A percentile compares a stretch with the other conserved stretches of the same genome.
phyloP scores from a whole-genome alignment of 73 alveolate species.

The Paramecium sexaurelia region DNA sequence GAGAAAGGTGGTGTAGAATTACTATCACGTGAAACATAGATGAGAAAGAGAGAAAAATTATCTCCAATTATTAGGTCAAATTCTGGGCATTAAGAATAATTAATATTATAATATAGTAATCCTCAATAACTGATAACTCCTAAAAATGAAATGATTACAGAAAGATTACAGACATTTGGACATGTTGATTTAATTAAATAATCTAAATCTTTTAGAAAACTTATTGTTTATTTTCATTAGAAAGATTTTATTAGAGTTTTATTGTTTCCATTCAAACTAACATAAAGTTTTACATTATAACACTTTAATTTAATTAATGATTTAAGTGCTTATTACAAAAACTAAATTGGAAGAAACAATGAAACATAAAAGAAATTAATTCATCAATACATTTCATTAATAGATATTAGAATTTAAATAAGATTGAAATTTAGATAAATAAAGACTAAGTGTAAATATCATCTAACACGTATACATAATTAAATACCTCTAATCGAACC shows the following conservation, averaged over 20 bases:
- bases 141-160: background rate
- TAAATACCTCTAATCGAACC: slow-evolving; percentile 36
- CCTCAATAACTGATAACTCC: background rate
- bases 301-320: slow-evolving; percentile 31
- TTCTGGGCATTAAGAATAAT: background rate
- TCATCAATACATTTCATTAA: background rate
- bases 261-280: background rate
- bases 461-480: background rate
- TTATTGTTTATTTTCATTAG: slow-evolving; percentile 2
- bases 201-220: slow-evolving; percentile 8
- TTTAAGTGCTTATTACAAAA: background rate
- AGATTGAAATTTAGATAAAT: background rate
- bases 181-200: background rate
- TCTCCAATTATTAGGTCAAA: background rate
- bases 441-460: background rate
- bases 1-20: background rate
- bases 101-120: background rate
- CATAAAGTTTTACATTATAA: background rate
- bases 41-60: background rate
- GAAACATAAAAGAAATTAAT: background rate
- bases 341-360: background rate
- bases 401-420: background rate
- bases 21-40: background rate
- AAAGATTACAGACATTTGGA: background rate
- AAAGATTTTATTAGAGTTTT: background rate